phyloP scores from a whole-genome alignment of 768 basidiomycete species.

The Sistotremastrum suecicum region DNA sequence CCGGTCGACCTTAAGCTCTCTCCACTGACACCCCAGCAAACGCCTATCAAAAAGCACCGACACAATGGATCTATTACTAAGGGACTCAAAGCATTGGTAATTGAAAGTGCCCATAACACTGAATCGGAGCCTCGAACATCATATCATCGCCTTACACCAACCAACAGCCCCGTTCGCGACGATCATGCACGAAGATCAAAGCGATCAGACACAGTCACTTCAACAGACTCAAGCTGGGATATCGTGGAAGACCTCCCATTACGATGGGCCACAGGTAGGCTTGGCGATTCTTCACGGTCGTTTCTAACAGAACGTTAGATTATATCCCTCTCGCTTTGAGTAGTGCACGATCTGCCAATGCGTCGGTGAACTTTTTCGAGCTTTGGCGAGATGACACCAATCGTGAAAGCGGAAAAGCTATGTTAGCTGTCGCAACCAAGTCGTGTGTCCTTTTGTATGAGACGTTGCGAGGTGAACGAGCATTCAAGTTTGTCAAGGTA shows the following conservation, averaged over 20 bases:
- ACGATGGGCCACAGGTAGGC: slow-evolving; percentile 53
- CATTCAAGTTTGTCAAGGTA: slow-evolving; percentile 74
- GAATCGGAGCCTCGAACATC: slow-evolving; percentile 13
- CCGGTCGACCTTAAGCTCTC: slow-evolving; percentile 25
- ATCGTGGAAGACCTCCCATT: slow-evolving; percentile 58
- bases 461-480: slow-evolving; percentile 69
- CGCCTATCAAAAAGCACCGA: slow-evolving; percentile 27
- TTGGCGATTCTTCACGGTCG: too few species aligned
- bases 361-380: slow-evolving; percentile 50
- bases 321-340: slow-evolving; percentile 62
- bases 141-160: slow-evolving; percentile 17
- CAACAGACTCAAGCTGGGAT: slow-evolving; percentile 49
- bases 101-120: slow-evolving; percentile 22
- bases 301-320: slow-evolving; percentile 21
- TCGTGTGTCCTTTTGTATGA: slow-evolving; percentile 63
- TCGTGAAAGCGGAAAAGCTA: slow-evolving; percentile 28
- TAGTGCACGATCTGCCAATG: slow-evolving; percentile 46
- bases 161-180: slow-evolving; percentile 6
- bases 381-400: slow-evolving; percentile 49
- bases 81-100: slow-evolving; percentile 45
- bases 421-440: slow-evolving; percentile 69
- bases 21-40: slow-evolving; percentile 38
- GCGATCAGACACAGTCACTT: slow-evolving; percentile 14
- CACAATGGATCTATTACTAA: slow-evolving; percentile 45
- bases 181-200: neutral